Conservation (phyloP, 2,329 filamentous ascomycete genomes). For the Leptosphaerulina australis region DNA sequence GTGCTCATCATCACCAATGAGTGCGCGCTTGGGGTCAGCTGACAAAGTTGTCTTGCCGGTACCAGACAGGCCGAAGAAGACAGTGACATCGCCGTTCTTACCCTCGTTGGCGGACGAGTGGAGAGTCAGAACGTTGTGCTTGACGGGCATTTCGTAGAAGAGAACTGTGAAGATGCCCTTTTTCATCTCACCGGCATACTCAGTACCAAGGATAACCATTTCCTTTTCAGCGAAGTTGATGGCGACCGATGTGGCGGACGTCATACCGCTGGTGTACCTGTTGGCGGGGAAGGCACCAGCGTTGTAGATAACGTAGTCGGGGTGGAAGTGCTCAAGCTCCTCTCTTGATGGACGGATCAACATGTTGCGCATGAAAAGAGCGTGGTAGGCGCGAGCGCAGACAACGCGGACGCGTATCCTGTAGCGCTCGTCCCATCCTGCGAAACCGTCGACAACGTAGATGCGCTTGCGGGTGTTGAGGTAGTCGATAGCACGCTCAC, state of each 20-base stretch:
- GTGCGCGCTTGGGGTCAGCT: constrained; percentile 90
- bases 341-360: constrained; percentile 90
- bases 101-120: constrained; percentile 99
- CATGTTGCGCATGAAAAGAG: constrained; percentile 99
- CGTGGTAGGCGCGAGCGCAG: constrained; percentile 98
- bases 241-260: constrained; percentile 93
- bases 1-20: constrained; percentile 99
- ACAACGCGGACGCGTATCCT: constrained; percentile 96
- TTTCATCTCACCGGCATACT: constrained; percentile 75
- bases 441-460: constrained; percentile 96
- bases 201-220: constrained; percentile 99
- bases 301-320: constrained; percentile 99
- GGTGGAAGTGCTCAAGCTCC: constrained; percentile 96
- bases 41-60: constrained; percentile 99
- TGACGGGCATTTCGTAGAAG: constrained; percentile 99
- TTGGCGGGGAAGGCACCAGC: constrained; percentile 98
- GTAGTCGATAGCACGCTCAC: constrained; percentile 98
- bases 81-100: constrained; percentile 89
- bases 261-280: constrained; percentile 98
- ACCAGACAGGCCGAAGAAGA: constrained; percentile 98
- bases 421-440: constrained; percentile 98
- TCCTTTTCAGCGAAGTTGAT: constrained; percentile 99
- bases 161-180: constrained; percentile 92
- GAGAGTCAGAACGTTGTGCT: constrained; percentile 97
- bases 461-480: constrained; percentile 98